Percentiles rank a stretch among this genome's conserved stretches.
Conservation (phyloP, 345 rosid genomes). For the Dipteronia dyeriana region DNA sequence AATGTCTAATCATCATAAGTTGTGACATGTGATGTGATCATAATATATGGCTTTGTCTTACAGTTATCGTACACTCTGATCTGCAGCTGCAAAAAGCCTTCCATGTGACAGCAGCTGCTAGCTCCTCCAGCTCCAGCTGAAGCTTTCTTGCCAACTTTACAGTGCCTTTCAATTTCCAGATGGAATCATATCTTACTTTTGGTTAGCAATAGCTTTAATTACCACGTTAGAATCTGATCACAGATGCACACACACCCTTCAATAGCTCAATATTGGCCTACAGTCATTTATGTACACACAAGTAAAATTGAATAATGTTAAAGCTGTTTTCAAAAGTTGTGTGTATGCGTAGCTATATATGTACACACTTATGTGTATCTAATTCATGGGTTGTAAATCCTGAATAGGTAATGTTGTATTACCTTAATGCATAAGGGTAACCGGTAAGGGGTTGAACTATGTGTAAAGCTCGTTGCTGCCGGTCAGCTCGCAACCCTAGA, state of each 20-base stretch:
- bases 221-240: not conserved
- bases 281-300: not conserved
- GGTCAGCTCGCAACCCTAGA: too few species aligned
- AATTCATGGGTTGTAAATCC: too few species aligned
- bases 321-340: not conserved
- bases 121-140: not conserved
- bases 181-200: not conserved
- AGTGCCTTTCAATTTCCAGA: not conserved
- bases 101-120: not conserved
- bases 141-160: not conserved
- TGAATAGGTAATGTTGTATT: too few species aligned
- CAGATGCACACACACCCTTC: not conserved
- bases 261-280: not conserved
- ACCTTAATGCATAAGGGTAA: too few species aligned
- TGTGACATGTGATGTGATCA: too few species aligned
- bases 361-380: too few species aligned
- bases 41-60: too few species aligned
- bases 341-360: too few species aligned
- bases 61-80: not conserved
- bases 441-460: too few species aligned
- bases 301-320: not conserved
- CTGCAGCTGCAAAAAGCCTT: not conserved
- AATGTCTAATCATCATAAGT: not conserved
- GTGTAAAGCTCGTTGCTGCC: too few species aligned
- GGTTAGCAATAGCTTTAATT: not conserved